These are phyloP conservation scores for Suillus alpinus DNA, from an alignment of 768 basidiomycete species.

Conservation along the genomic window DNA sequence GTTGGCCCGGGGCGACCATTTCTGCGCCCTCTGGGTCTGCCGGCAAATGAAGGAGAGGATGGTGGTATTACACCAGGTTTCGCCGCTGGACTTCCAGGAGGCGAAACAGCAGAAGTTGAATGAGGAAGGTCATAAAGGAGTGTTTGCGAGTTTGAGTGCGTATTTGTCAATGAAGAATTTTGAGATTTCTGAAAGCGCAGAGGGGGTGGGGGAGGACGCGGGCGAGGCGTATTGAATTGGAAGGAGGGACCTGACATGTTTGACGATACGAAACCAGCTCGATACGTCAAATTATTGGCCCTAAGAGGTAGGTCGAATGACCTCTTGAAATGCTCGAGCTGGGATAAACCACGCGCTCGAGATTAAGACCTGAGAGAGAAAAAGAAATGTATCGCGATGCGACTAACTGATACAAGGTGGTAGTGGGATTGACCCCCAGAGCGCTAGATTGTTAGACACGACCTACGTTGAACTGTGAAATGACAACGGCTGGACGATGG, in stretches of 20 bases:
- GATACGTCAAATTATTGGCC: constrained; percentile 15
- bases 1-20: constrained; percentile 48
- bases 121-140: constrained; percentile 78
- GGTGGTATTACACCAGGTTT: constrained; percentile 47
- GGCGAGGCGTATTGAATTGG: constrained; percentile 61
- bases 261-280: constrained; percentile 33
- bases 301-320: constrained; percentile 5
- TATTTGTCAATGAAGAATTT: constrained; percentile 41
- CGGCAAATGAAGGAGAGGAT: constrained; percentile 52
- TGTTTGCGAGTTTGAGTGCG: constrained; percentile 50
- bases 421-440: background rate
- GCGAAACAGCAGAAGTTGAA: constrained; percentile 47
- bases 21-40: constrained; percentile 47
- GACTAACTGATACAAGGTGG: background rate
- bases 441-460: background rate
- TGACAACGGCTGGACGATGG: constrained; percentile 18
- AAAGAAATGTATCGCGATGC: constrained; percentile 1
- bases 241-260: constrained; percentile 62
- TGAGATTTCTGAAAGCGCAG: constrained; percentile 50
- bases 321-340: constrained; percentile 10
- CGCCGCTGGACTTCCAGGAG: constrained; percentile 53
- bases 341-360: constrained; percentile 11
- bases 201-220: constrained; percentile 57
- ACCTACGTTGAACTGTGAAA: constrained; percentile 9
- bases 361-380: background rate